Conservation (phyloP, 2,329 filamentous ascomycete genomes). For the Drechmeria coniospora region DNA sequence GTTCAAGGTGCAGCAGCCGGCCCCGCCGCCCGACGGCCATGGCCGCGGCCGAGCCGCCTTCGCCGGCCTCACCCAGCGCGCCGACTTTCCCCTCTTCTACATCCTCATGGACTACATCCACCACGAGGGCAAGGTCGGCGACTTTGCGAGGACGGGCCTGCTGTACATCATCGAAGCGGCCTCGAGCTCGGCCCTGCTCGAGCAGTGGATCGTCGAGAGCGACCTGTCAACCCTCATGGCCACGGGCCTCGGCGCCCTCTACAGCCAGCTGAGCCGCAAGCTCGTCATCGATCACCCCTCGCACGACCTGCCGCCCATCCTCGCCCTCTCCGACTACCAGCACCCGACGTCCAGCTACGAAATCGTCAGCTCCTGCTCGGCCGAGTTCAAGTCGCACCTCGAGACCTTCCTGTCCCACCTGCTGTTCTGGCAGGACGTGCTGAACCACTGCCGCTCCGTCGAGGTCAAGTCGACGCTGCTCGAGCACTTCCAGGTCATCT, state of each 20-base stretch:
- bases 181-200: constrained; percentile 63
- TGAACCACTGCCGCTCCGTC: constrained; percentile 84
- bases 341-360: constrained; percentile 55
- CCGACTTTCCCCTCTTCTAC: constrained; percentile 93
- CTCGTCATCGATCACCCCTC: constrained; percentile 65
- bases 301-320: constrained; percentile 63
- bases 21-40: constrained; percentile 18
- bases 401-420: constrained; percentile 90
- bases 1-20: constrained; percentile 52
- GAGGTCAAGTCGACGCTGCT: constrained; percentile 88
- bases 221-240: constrained; percentile 96
- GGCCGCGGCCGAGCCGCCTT: constrained; percentile 32
- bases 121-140: constrained; percentile 82
- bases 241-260: constrained; percentile 70
- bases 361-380: constrained; percentile 57
- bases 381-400: constrained; percentile 70
- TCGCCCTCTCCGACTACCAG: constrained; percentile 79
- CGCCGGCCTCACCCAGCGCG: constrained; percentile 70
- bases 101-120: constrained; percentile 94
- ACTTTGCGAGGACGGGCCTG: constrained; percentile 87
- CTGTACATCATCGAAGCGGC: constrained; percentile 93
- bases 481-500: constrained; percentile 94
- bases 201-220: constrained; percentile 95
- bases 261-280: constrained; percentile 56
- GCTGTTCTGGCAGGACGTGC: constrained; percentile 93